Evolutionary conservation across 371 early-diverging fungal species (phyloP).

Genomic region (Mucor plumbeus): DNA sequence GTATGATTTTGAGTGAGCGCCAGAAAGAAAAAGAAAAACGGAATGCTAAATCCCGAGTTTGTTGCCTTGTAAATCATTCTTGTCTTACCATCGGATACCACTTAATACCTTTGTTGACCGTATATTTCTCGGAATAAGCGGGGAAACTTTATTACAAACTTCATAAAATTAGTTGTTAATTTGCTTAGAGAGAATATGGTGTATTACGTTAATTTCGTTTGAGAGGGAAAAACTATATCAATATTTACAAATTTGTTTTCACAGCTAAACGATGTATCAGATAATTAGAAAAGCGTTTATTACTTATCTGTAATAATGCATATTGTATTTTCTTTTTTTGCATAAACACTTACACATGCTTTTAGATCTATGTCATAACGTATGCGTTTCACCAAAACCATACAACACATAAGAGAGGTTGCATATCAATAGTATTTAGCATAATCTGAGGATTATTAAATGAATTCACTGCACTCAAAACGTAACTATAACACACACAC

Average conservation of each 20-base stretch:
- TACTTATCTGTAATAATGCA: background rate
- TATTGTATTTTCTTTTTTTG: background rate
- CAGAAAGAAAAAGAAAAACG: background rate
- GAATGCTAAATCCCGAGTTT: constrained; percentile 10
- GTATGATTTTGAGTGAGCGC: background rate
- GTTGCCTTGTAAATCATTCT: constrained; percentile 8
- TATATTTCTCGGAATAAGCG: background rate
- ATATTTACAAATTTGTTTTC: no score
- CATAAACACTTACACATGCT: background rate
- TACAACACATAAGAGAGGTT: background rate
- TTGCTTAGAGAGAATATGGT: no score
- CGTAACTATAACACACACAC: no score
- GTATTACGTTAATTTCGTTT: no score
- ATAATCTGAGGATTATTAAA: background rate
- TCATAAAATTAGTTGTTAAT: no score
- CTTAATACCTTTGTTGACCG: background rate
- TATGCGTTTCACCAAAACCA: background rate
- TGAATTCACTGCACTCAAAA: background rate
- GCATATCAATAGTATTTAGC: background rate
- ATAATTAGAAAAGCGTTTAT: background rate
- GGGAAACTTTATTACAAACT: background rate
- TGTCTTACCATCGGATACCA: background rate
- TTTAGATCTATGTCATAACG: background rate
- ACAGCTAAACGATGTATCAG: no score
- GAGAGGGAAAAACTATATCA: no score